Conservation (phyloP, 2,329 filamentous ascomycete genomes). For the Ophiocordyceps camponoti-floridani region DNA sequence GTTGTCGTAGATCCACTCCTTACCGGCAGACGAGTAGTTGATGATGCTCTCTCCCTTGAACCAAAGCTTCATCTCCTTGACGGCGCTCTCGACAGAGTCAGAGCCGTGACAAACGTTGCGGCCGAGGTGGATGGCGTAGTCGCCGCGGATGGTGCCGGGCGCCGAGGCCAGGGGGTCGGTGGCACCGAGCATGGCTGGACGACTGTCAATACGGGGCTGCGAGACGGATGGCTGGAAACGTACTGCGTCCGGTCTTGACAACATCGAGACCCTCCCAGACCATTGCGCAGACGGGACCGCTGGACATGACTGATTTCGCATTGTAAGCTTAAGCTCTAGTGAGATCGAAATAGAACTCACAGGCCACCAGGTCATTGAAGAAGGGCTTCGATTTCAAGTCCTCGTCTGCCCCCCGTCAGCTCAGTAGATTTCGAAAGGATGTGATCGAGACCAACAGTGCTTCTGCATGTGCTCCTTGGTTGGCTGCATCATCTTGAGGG, state of each 20-base stretch:
- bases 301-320: constrained; percentile 63
- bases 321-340: not conserved
- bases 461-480: constrained; percentile 91
- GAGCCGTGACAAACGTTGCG: constrained; percentile 99
- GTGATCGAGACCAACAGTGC: constrained; percentile 49
- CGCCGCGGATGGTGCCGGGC: constrained; percentile 96
- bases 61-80: constrained; percentile 99
- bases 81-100: constrained; percentile 93
- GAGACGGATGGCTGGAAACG: constrained; percentile 13
- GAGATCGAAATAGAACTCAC: constrained; percentile 30
- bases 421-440: not conserved
- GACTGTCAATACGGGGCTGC: not conserved
- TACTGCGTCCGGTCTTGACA: constrained; percentile 94
- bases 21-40: constrained; percentile 71
- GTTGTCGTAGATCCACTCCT: constrained; percentile 86
- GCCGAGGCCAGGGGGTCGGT: constrained; percentile 94
- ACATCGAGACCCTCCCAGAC: constrained; percentile 98
- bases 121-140: constrained; percentile 65
- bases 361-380: constrained; percentile 86
- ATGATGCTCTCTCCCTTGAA: constrained; percentile 76
- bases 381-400: constrained; percentile 72
- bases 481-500: constrained; percentile 87
- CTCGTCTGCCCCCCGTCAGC: constrained; percentile 34
- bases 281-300: constrained; percentile 96
- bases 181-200: constrained; percentile 73